Conservation (phyloP, 306 rosid species). For the Inga laurina region DNA sequence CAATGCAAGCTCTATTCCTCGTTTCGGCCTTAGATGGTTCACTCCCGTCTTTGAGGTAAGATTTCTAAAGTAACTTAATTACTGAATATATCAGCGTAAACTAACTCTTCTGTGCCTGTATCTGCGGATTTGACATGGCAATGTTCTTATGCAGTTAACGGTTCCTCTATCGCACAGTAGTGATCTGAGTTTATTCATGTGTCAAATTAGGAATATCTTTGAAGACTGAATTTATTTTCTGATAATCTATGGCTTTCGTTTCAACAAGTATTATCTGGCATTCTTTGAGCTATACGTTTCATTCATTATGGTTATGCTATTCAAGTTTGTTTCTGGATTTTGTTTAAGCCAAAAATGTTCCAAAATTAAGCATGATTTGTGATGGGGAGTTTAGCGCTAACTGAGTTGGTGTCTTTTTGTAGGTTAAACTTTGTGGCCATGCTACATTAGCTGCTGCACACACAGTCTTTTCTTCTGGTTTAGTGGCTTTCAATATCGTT, state of each 20-base stretch:
- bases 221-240: neutral
- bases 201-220: neutral
- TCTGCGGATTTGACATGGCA: neutral
- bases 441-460: conserved; percentile 84
- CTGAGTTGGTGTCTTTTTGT: conserved; percentile 18
- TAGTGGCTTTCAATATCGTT: conserved; percentile 39
- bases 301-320: neutral
- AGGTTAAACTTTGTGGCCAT: conserved; percentile 88
- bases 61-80: neutral
- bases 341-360: neutral
- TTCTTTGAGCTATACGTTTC: neutral
- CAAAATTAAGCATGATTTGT: neutral
- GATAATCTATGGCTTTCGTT: neutral
- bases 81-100: neutral
- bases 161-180: neutral
- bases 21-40: conserved; percentile 81
- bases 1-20: conserved; percentile 37
- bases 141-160: neutral
- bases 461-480: conserved; percentile 50
- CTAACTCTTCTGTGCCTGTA: neutral
- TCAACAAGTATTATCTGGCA: neutral
- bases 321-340: neutral
- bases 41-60: conserved; percentile 56
- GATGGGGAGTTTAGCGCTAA: neutral
- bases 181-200: neutral